Evolutionary conservation across 768 basidiomycete species (phyloP).

Genomic region (Leccinum truebloodii): DNA sequence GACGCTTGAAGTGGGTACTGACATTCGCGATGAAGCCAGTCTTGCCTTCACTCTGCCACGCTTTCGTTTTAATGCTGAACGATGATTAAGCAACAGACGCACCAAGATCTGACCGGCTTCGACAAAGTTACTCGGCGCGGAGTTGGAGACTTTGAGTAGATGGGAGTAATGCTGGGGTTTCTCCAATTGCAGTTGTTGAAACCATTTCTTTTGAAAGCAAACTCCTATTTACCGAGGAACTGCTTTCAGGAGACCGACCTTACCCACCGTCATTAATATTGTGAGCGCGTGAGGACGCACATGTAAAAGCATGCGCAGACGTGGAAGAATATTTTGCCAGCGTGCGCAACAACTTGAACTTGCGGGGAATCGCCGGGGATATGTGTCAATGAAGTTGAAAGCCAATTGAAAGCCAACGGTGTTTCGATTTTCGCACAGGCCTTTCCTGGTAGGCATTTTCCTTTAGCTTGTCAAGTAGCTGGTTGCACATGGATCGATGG

Average conservation of each 20-base stretch:
- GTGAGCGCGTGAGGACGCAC: neutral
- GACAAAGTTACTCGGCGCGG: neutral
- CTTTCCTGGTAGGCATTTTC: neutral
- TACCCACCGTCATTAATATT: neutral
- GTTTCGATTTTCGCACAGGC: neutral
- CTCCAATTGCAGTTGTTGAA: neutral
- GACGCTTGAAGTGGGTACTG: neutral
- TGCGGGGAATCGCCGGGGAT: neutral
- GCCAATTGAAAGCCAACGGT: neutral
- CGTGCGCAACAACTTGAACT: neutral
- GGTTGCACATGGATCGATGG: neutral
- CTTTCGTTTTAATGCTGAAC: neutral
- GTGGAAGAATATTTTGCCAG: neutral
- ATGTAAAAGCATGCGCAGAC: neutral
- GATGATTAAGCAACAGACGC: neutral
- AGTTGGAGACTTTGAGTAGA: neutral
- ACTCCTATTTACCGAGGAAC: neutral
- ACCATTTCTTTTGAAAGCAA: neutral
- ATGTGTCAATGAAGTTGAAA: neutral
- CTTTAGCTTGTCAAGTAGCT: neutral
- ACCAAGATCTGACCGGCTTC: neutral
- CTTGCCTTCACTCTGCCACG: neutral
- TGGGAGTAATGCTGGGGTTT: neutral
- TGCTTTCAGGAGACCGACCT: neutral
- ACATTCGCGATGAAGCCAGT: neutral